Evolutionary conservation across 108 stramenopile genomes (phyloP).

Genomic region (Cyclotella cryptica): DNA sequence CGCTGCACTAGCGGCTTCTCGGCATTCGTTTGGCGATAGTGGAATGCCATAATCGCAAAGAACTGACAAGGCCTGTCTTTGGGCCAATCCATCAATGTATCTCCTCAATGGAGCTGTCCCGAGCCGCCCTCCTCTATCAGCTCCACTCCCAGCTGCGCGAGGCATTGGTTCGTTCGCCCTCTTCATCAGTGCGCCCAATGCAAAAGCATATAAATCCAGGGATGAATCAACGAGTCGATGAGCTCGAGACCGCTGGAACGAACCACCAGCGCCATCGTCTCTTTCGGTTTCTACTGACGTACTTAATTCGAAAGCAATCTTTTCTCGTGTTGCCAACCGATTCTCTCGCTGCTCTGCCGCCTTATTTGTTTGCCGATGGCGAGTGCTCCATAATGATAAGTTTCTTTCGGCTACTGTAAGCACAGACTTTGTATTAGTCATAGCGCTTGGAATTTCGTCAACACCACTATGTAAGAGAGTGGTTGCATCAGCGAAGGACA

Average conservation of each 20-base stretch:
- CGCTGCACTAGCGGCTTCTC: constrained; percentile 54
- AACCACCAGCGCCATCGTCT: constrained; percentile 59
- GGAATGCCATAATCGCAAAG: constrained; percentile 72
- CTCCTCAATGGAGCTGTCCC: constrained; percentile 85
- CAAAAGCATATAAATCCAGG: constrained; percentile 74
- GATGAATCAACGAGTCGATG: constrained; percentile 82
- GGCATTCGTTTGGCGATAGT: constrained; percentile 70
- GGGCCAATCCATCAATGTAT: constrained; percentile 83
- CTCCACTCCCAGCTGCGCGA: constrained; percentile 61
- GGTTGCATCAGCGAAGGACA: constrained; percentile 72
- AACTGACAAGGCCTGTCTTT: constrained; percentile 77
- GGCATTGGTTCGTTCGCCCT: constrained; percentile 66
- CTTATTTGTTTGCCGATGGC: constrained; percentile 50
- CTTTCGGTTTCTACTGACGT: constrained; percentile 22
- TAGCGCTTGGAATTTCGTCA: constrained; percentile 22
- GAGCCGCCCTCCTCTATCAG: constrained; percentile 63
- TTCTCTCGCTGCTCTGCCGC: constrained; percentile 71
- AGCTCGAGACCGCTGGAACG: constrained; percentile 74
- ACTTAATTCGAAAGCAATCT: constrained; percentile 48
- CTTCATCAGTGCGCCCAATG: constrained; percentile 47
- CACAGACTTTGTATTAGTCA: constrained; percentile 53
- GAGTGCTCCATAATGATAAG: constrained; percentile 59
- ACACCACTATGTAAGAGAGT: constrained; percentile 55
- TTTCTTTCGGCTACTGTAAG: constrained; percentile 68
- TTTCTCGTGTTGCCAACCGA: constrained; percentile 60